Conservation (phyloP, 2,329 filamentous ascomycete genomes). For the Emericellopsis cladophorae region DNA sequence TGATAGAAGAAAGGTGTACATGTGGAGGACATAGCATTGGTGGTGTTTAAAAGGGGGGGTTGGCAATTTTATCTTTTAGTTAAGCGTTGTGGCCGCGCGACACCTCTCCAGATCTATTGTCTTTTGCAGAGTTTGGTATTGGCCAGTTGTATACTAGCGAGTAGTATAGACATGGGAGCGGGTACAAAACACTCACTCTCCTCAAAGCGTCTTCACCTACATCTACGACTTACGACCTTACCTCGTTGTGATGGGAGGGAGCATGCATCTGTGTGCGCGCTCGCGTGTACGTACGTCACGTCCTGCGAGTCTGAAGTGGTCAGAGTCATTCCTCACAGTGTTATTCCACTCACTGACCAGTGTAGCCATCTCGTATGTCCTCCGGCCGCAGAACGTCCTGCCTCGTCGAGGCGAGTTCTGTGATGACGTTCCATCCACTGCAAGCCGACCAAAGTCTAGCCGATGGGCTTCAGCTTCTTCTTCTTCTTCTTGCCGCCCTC, state of each 20-base stretch:
- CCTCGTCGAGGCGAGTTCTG: background rate
- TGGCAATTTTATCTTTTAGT: background rate
- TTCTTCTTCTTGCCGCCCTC: conserved; percentile 47
- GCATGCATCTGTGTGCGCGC: too few relatives aligned
- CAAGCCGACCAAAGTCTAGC: conserved; percentile 18
- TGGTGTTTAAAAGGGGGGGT: conserved; percentile 18
- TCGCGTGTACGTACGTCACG: too few relatives aligned
- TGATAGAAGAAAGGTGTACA: conserved; percentile 5
- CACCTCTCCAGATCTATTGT: too few relatives aligned
- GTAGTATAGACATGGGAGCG: conserved; percentile 1
- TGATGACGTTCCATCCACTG: background rate
- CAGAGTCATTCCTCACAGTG: too few relatives aligned
- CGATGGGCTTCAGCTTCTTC: conserved; percentile 58
- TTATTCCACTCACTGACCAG: background rate
- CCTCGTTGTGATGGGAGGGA: background rate
- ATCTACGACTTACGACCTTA: background rate
- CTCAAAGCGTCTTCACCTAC: conserved; percentile 8
- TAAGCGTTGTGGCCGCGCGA: too few relatives aligned
- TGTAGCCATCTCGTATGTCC: background rate
- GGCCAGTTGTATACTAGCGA: conserved; percentile 17
- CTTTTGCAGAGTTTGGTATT: too few relatives aligned
- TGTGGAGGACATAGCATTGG: conserved; percentile 8
- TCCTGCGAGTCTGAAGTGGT: too few relatives aligned
- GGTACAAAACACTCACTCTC: conserved; percentile 20
- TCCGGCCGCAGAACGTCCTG: background rate